A percentile compares a stretch with the other conserved stretches of the same genome.
These are phyloP conservation scores for Phytophthora fragariae DNA, from an alignment of 352 stramenopile species.

Conservation along the genomic window DNA sequence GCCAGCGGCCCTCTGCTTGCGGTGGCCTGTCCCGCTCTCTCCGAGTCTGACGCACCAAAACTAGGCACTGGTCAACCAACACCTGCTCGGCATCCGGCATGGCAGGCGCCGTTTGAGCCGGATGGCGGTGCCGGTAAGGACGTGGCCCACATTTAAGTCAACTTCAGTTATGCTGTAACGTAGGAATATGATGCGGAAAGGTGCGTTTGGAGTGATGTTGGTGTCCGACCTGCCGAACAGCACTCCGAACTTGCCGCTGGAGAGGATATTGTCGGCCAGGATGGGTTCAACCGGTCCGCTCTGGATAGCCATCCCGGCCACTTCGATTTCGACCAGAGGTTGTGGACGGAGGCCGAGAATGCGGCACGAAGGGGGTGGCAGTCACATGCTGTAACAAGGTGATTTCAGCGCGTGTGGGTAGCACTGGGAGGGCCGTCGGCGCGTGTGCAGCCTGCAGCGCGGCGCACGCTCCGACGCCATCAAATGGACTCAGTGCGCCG, in stretches of 20 bases:
- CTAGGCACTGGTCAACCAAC: conserved; percentile 24
- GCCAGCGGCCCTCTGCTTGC: conserved; percentile 14
- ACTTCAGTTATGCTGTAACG: too few relatives aligned
- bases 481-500: neutral
- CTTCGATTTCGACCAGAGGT: neutral
- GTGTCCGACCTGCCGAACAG: too few relatives aligned
- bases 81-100: conserved; percentile 6
- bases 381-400: neutral
- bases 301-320: neutral
- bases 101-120: conserved; percentile 10
- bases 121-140: neutral
- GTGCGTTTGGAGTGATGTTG: too few relatives aligned
- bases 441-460: conserved; percentile 1
- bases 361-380: neutral
- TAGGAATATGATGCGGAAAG: too few relatives aligned
- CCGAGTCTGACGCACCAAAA: conserved; percentile 14
- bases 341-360: neutral
- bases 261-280: neutral
- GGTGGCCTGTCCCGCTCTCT: conserved; percentile 12
- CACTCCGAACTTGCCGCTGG: too few relatives aligned
- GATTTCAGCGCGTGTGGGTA: neutral
- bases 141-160: too few relatives aligned
- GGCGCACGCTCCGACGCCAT: conserved; percentile 4
- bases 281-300: neutral
- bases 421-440: neutral